A percentile compares a stretch with the other conserved stretches of the same genome.
These are phyloP conservation scores for Aurantiochytrium sp. DNA, from an alignment of 108 stramenopile species.

Conservation along the genomic window DNA sequence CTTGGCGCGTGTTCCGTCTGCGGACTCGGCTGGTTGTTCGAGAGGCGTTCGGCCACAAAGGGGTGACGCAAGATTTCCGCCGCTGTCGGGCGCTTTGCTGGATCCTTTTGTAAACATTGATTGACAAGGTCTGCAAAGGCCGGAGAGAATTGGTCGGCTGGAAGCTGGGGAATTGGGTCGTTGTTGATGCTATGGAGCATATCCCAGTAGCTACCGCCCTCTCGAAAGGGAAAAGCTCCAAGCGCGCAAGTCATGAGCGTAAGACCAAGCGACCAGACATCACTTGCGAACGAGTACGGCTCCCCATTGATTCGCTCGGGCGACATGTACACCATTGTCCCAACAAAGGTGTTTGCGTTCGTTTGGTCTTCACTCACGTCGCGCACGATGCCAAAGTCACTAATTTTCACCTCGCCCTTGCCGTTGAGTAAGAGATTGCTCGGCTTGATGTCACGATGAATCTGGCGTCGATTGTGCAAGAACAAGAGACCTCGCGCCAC, in stretches of 20 bases:
- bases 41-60: constrained; percentile 15
- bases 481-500: constrained; percentile 23
- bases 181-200: constrained; percentile 15
- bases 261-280: constrained; percentile 67
- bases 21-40: not conserved
- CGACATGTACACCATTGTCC: constrained; percentile 61
- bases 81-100: constrained; percentile 31
- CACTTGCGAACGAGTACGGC: constrained; percentile 35
- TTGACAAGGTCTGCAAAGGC: constrained; percentile 1
- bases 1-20: not conserved
- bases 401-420: constrained; percentile 35
- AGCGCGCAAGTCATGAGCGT: constrained; percentile 80
- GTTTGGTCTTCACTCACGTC: constrained; percentile 26
- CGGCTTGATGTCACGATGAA: constrained; percentile 47
- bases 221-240: constrained; percentile 56
- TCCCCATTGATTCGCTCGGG: constrained; percentile 51
- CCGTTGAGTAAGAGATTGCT: constrained; percentile 36
- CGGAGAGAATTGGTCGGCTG: not conserved
- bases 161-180: not conserved
- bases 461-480: constrained; percentile 21
- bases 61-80: constrained; percentile 42
- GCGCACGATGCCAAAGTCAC: constrained; percentile 44
- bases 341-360: constrained; percentile 43
- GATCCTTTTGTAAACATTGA: constrained; percentile 32
- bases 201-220: constrained; percentile 6